A percentile compares a stretch with the other conserved stretches of the same genome.
Evolutionary conservation across 305 asterid genomes (phyloP).

Genomic region (Fraxinus ornus): DNA sequence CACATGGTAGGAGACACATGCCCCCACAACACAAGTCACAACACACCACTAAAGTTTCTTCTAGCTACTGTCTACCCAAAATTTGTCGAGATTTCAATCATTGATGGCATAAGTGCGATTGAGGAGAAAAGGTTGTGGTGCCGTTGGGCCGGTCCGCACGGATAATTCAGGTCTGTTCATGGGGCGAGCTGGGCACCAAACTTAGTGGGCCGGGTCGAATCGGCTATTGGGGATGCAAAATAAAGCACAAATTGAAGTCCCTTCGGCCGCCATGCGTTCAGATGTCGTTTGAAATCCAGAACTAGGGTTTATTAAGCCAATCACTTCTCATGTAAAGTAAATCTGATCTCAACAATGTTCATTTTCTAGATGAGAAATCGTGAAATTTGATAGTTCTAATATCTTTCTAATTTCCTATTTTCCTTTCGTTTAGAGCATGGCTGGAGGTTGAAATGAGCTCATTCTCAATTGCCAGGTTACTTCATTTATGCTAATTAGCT

Average conservation of each 20-base stretch:
- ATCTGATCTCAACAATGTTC: background rate
- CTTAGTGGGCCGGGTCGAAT: background rate
- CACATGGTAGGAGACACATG: too few species aligned
- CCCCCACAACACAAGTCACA: too few species aligned
- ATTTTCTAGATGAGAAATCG: background rate
- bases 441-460: conserved; percentile 76
- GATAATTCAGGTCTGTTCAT: background rate
- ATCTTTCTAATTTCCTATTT: background rate
- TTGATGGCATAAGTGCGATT: background rate
- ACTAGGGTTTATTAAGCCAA: conserved; percentile 17
- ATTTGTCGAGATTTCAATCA: too few species aligned
- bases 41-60: too few species aligned
- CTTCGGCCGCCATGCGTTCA: background rate
- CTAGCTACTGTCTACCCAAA: too few species aligned
- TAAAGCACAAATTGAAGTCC: background rate
- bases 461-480: conserved; percentile 71
- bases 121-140: background rate
- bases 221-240: too few species aligned
- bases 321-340: conserved; percentile 1
- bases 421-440: conserved; percentile 36
- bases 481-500: background rate
- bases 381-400: background rate
- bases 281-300: background rate
- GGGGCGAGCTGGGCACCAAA: background rate
- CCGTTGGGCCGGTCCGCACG: background rate